Percentiles rank a stretch among this genome's conserved stretches.
Conservation (phyloP, 495 filamentous ascomycete species). For the Endocarpon pusillum region DNA sequence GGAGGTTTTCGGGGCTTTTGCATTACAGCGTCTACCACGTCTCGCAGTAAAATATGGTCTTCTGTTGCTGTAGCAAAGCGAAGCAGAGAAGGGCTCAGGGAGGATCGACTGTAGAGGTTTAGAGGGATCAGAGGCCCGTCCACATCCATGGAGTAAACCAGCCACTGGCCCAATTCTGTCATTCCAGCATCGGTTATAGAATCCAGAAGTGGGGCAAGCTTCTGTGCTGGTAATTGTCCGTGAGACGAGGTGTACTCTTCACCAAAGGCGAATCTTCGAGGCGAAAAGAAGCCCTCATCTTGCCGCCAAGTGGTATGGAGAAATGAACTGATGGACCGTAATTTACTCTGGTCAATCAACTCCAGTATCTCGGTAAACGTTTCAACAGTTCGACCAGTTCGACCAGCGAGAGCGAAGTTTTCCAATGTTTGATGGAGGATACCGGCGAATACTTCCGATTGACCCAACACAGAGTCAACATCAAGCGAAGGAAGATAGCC, state of each 20-base stretch:
- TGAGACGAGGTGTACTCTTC: constrained; percentile 16
- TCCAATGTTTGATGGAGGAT: constrained; percentile 7
- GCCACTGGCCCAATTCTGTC: constrained; percentile 34
- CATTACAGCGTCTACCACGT: neutral
- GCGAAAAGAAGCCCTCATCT: neutral
- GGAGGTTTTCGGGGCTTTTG: no score
- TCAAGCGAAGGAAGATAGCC: constrained; percentile 5
- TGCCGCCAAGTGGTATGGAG: neutral
- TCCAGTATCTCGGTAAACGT: constrained; percentile 9
- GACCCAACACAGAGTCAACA: constrained; percentile 3
- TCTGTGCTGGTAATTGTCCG: constrained; percentile 28
- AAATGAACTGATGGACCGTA: neutral
- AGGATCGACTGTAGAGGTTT: constrained; percentile 27
- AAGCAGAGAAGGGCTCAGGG: constrained; percentile 36
- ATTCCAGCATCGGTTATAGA: constrained; percentile 28
- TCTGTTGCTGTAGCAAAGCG: constrained; percentile 36
- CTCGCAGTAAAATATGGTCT: neutral
- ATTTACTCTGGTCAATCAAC: constrained; percentile 3
- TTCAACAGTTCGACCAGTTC: constrained; percentile 4
- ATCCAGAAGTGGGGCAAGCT: constrained; percentile 35
- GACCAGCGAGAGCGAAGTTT: constrained; percentile 5
- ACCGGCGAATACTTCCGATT: constrained; percentile 1
- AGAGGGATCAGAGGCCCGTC: constrained; percentile 39
- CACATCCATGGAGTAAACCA: constrained; percentile 35
- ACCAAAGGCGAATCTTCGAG: neutral